These are phyloP conservation scores for Brettanomyces custersianus DNA, from an alignment of 805 yeast species.

Conservation along the genomic window DNA sequence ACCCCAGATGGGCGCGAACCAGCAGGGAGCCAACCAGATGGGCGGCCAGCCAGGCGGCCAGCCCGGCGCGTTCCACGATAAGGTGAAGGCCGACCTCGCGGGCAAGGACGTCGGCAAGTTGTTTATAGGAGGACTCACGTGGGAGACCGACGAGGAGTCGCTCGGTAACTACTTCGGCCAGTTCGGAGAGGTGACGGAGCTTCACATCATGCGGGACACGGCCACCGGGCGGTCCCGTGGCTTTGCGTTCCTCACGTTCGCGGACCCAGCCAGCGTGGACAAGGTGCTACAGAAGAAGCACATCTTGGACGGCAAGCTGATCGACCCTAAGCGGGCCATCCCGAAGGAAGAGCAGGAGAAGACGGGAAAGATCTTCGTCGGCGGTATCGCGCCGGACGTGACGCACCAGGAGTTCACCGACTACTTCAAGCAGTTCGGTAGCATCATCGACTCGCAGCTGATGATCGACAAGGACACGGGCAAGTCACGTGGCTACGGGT, in stretches of 20 bases:
- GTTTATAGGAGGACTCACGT: slow-evolving; percentile 94
- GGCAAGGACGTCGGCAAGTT: slow-evolving; percentile 74
- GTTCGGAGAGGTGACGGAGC: slow-evolving; percentile 81
- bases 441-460: slow-evolving; percentile 88
- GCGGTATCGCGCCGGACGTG: slow-evolving; percentile 92
- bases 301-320: slow-evolving; percentile 87
- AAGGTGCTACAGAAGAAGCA: slow-evolving; percentile 82
- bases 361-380: slow-evolving; percentile 94
- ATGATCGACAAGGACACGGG: slow-evolving; percentile 98
- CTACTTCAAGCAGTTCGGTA: slow-evolving; percentile 81
- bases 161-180: slow-evolving; percentile 74
- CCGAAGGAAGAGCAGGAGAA: slow-evolving; percentile 96
- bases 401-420: slow-evolving; percentile 83
- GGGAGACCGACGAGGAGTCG: slow-evolving; percentile 94
- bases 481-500: slow-evolving; percentile 94
- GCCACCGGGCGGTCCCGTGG: slow-evolving; percentile 88
- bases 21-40: slow-evolving; percentile 9
- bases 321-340: slow-evolving; percentile 95
- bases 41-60: not conserved
- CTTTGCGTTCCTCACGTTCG: slow-evolving; percentile 87
- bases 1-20: slow-evolving; percentile 10
- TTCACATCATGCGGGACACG: slow-evolving; percentile 88
- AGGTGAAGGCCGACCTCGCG: slow-evolving; percentile 40
- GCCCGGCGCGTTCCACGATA: slow-evolving; percentile 13
- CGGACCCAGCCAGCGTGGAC: slow-evolving; percentile 72